Conservation (phyloP, 1,284 basidiomycete genomes). For the Hymenochaete sp. region DNA sequence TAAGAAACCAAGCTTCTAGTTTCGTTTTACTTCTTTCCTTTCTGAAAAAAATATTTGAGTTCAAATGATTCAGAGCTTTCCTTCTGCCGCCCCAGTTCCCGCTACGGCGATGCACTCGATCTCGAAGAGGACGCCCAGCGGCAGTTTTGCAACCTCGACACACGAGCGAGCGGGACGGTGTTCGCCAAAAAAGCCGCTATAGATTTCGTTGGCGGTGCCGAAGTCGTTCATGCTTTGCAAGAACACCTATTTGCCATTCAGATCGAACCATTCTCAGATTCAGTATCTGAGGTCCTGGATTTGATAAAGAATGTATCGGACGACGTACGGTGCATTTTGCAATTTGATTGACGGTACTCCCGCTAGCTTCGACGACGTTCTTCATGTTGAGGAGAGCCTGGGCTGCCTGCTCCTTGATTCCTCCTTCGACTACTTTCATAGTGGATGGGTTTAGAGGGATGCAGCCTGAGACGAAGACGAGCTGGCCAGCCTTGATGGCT, state of each 20-base stretch:
- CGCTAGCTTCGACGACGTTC: slow-evolving; percentile 76
- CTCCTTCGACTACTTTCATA: slow-evolving; percentile 69
- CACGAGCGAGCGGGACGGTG: slow-evolving; percentile 91
- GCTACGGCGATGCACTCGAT: slow-evolving; percentile 73
- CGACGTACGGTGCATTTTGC: slow-evolving; percentile 74
- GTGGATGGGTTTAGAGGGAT: slow-evolving; percentile 78
- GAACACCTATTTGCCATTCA: slow-evolving; percentile 58
- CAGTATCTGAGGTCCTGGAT: neutral
- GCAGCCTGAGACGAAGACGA: slow-evolving; percentile 86
- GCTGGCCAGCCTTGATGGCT: slow-evolving; percentile 77
- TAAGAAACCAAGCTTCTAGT: too few species aligned
- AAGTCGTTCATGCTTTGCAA: slow-evolving; percentile 92
- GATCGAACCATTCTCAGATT: neutral
- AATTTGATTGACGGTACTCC: slow-evolving; percentile 68
- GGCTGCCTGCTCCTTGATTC: slow-evolving; percentile 76
- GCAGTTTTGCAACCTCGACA: slow-evolving; percentile 74
- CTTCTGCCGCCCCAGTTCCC: neutral
- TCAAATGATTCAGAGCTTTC: neutral
- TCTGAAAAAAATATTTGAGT: too few species aligned
- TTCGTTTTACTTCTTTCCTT: too few species aligned
- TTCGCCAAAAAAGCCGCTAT: slow-evolving; percentile 74
- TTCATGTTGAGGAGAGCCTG: slow-evolving; percentile 86
- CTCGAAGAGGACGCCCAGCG: slow-evolving; percentile 80
- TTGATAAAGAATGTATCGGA: neutral
- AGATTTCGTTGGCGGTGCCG: slow-evolving; percentile 71